Conservation (phyloP, 1,284 basidiomycete species). For the Megacollybia platyphylla region DNA sequence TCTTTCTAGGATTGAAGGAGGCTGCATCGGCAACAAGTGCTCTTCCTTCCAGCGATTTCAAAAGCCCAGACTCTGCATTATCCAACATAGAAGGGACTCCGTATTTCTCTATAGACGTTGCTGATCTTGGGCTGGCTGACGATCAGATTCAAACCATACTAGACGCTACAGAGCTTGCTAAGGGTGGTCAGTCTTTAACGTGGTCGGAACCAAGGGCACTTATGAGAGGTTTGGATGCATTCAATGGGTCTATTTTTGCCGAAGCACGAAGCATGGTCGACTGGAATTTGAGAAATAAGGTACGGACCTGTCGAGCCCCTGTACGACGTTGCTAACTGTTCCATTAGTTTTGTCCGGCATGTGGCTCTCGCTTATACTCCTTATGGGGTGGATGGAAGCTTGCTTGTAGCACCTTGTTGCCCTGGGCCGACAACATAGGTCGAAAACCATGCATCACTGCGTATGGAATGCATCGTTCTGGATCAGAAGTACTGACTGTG, state of each 20-base stretch:
- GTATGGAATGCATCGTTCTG: constrained; percentile 21
- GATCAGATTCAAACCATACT: constrained; percentile 31
- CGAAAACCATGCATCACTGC: constrained; percentile 56
- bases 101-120: constrained; percentile 72
- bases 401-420: constrained; percentile 62
- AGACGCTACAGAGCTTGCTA: constrained; percentile 21
- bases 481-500: constrained; percentile 1
- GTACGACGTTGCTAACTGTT: constrained; percentile 6
- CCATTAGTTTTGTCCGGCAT: constrained; percentile 75
- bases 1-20: constrained; percentile 7
- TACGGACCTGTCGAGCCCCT: constrained; percentile 12
- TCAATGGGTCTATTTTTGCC: constrained; percentile 66
- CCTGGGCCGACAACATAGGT: constrained; percentile 52
- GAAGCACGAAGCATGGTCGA: constrained; percentile 72
- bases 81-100: constrained; percentile 59
- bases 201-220: constrained; percentile 65
- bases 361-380: constrained; percentile 74
- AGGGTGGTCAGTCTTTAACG: constrained; percentile 25
- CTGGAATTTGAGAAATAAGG: constrained; percentile 84
- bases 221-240: constrained; percentile 37
- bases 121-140: constrained; percentile 29
- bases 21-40: constrained; percentile 26
- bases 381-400: constrained; percentile 97
- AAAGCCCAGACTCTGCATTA: constrained; percentile 29
- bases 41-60: constrained; percentile 52